Evolutionary conservation across 176 grass and related monocot species (phyloP), one percentile per base, ranked within the genome.

Genomic region (Hordeum vulgare): DNA sequence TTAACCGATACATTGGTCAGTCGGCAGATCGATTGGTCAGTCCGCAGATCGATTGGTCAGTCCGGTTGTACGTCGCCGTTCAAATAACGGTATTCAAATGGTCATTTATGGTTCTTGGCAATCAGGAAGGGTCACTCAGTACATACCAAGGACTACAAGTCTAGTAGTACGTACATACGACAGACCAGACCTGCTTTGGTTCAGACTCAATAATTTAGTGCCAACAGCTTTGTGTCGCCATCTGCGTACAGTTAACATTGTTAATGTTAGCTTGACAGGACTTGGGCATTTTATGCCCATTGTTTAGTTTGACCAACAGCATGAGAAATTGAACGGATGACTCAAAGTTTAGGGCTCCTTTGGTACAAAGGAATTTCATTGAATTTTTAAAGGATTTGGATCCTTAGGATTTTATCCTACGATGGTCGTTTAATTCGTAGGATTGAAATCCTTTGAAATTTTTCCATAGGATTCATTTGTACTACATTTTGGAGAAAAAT

Each of bases 41-140:
- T 54, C 54, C 34, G 59, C 14, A 59, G 11, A 33, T 18, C 37
- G 6, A n/a, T n/a, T n/a, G n/a, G n/a, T n/a, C n/a, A n/a, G n/a
- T 74, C 62, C 25, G 45, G 4, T 73, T 33, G 31, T 33, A 33
- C 11, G 67, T 74, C 61, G 47, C 61, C 1, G 23, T 49, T 5
- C n/a, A 24, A 53, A 29, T 15, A 76, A 51, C 31, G 31, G 31
- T 89, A 81, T 41, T 33, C 1, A 81, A 61, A 17, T 7, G 3
- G 6, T 49, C 13, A 58, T 20, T 8, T 11, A 39, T 47, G 53
- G 23, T 54, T 41, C 51, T 85, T 81, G 41, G 53, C 31, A 51
- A 34, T 42, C 76, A 33, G 20, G 33, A 74, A 82, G 7, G 65
- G 83, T 47, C 88, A 90, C 83, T 82, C 7, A 47, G 66, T 75